Conservation (phyloP, 257 asterid species). For the Rehmannia glutinosa region DNA sequence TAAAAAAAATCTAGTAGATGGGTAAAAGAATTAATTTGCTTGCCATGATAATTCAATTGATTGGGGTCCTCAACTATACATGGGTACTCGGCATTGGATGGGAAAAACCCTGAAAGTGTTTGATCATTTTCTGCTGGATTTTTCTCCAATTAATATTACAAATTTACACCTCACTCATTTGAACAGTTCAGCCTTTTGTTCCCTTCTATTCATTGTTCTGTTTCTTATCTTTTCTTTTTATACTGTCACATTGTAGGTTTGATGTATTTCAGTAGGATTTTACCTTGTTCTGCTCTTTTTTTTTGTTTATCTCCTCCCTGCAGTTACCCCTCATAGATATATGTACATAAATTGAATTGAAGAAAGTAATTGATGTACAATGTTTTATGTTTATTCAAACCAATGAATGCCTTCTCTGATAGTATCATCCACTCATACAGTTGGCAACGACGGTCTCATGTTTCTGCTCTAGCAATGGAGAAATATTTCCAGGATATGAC, state of each 20-base stretch:
- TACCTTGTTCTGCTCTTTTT: not conserved
- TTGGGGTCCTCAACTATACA: too few species aligned
- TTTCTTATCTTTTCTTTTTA: not conserved
- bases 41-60: too few species aligned
- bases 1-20: too few species aligned
- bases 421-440: slow-evolving; percentile 36
- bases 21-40: too few species aligned
- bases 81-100: too few species aligned
- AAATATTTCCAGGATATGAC: slow-evolving; percentile 83
- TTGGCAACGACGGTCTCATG: slow-evolving; percentile 61
- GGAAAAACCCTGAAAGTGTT: too few species aligned
- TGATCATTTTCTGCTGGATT: too few species aligned
- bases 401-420: slow-evolving; percentile 12
- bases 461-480: slow-evolving; percentile 82
- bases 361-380: not conserved
- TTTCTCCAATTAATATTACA: too few species aligned
- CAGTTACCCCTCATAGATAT: not conserved
- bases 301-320: not conserved
- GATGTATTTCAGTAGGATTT: not conserved
- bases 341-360: not conserved
- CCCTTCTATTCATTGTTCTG: too few species aligned
- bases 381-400: slow-evolving; percentile 2
- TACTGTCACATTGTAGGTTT: too few species aligned
- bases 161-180: too few species aligned
- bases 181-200: too few species aligned